phyloP scores from a whole-genome alignment of 179 eudicot genomes.

The Silene vulgaris region DNA sequence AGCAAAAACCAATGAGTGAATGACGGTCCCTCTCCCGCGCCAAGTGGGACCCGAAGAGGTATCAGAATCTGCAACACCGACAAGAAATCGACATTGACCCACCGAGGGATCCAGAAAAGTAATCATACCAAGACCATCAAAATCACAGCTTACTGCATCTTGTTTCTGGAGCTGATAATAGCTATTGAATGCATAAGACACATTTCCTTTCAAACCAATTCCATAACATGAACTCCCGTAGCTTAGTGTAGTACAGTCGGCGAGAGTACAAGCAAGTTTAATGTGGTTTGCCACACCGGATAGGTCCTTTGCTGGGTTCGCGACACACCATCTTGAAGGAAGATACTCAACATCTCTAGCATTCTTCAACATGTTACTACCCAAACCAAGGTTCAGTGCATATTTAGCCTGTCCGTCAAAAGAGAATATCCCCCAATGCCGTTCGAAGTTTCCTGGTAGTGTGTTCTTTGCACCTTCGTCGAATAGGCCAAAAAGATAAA shows the following conservation, averaged over 20 bases:
- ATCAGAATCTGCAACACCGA: constrained; percentile 48
- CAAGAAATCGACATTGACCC: constrained; percentile 75
- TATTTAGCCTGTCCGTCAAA: constrained; percentile 22
- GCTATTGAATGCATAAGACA: constrained; percentile 14
- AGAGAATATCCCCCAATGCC: constrained; percentile 21
- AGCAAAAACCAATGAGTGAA: constrained; percentile 30
- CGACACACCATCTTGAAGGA: constrained; percentile 9
- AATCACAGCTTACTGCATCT: constrained; percentile 64
- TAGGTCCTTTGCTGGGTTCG: constrained; percentile 8
- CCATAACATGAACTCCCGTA: constrained; percentile 18
- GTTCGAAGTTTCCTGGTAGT: constrained; percentile 17
- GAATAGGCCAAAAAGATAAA: constrained; percentile 19
- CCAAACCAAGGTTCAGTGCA: constrained; percentile 12
- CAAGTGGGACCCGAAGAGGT: constrained; percentile 31
- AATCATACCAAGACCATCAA: constrained; percentile 81
- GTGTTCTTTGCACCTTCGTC: constrained; percentile 15
- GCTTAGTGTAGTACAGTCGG: constrained; percentile 11
- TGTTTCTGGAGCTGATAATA: constrained; percentile 14
- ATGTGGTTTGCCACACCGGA: neutral
- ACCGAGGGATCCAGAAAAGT: constrained; percentile 78
- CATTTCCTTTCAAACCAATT: constrained; percentile 1
- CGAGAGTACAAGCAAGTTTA: neutral
- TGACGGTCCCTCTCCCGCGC: constrained; percentile 13
- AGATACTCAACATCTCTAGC: constrained; percentile 10
- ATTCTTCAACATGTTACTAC: neutral